A percentile compares a stretch with the other conserved stretches of the same genome.
Evolutionary conservation across 2,329 filamentous ascomycete genomes (phyloP).

Genomic region (Calonectria hawksworthii): DNA sequence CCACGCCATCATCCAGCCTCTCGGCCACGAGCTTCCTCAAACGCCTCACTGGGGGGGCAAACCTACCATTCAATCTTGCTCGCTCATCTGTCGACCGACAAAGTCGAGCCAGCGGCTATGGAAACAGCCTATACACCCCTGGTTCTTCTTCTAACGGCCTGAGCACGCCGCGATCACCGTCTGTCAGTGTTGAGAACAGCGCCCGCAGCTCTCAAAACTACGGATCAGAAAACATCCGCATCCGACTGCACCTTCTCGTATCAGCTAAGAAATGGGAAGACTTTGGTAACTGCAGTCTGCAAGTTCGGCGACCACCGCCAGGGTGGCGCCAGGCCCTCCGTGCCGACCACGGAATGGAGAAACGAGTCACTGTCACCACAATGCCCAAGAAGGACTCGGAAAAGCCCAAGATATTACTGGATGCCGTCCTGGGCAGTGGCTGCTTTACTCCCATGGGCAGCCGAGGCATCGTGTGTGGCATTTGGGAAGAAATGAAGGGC

Average conservation of each 20-base stretch:
- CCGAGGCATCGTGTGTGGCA: constrained; percentile 88
- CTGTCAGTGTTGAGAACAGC: constrained; percentile 67
- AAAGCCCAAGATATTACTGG: constrained; percentile 76
- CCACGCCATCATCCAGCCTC: constrained; percentile 69
- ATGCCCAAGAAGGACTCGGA: constrained; percentile 74
- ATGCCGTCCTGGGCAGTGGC: constrained; percentile 86
- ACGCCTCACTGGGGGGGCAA: constrained; percentile 79
- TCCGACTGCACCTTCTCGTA: constrained; percentile 87
- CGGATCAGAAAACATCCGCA: constrained; percentile 79
- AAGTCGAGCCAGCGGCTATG: constrained; percentile 63
- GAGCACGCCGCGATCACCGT: constrained; percentile 68
- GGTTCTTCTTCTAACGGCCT: constrained; percentile 66
- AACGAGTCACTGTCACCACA: constrained; percentile 84
- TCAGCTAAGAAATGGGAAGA: constrained; percentile 88
- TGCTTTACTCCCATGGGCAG: constrained; percentile 88
- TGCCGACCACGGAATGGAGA: constrained; percentile 79
- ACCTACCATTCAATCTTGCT: constrained; percentile 83
- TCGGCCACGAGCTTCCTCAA: constrained; percentile 87
- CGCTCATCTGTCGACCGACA: constrained; percentile 79
- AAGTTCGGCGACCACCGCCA: constrained; percentile 81
- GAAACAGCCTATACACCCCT: constrained; percentile 73
- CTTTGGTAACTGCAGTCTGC: constrained; percentile 86
- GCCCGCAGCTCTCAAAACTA: constrained; percentile 73
- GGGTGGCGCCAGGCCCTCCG: constrained; percentile 71
- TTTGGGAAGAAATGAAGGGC: constrained; percentile 84